Base-by-base conservation (phyloP, 2,329 filamentous ascomycete genomes). In the Aspergillus luchuensis region DNA sequence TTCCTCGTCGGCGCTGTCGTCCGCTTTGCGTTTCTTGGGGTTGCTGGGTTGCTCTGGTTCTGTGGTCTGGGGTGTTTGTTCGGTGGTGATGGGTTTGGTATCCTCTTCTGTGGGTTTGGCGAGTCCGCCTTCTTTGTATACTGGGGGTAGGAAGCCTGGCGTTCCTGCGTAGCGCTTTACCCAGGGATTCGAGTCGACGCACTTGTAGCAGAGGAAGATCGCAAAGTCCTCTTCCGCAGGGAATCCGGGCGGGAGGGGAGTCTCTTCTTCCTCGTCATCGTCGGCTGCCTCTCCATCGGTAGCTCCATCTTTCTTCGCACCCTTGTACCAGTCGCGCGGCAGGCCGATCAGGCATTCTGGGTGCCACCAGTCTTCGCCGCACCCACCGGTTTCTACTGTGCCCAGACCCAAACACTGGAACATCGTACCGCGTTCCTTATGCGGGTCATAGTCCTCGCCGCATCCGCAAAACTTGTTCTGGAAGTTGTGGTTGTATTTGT, bases 361-460 rank as follows among this genome's bases (percentile, higher is more conserved):
- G 78, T 98, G 94, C 84, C 92, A 98, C 94, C 94, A 98, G 72
- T 98, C 94, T 78, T 98, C 94, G 11, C 94, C 94, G 76, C 94
- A 98, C 4, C 93, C 94, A 15, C 93, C 93, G 1, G 89, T 88
- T 66, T 94, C 90, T 11, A 85, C 83, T 0, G 87, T 89, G 0
- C 92, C 92, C 0, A 98, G 80, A 0, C 94, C 94, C 2, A 98
- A 76, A 72, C 95, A 99, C 76, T 99, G 95, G 69, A 96, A 99
- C 95, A 99, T 99, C 41, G 93, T 98, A 0, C 94, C 94, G 69
- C 94, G 96, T 74, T 99, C 92, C 72, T 91, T 84, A 51, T 94
- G 86, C 0, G 94, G 87, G 73, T 97, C 90, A 73, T 99, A 99
- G 61, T 93, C 87, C 70, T 93, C 89, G 30, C 86, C 86, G 71